Conservation (phyloP, 176 grass and related monocot genomes). For the Avena eriantha region DNA sequence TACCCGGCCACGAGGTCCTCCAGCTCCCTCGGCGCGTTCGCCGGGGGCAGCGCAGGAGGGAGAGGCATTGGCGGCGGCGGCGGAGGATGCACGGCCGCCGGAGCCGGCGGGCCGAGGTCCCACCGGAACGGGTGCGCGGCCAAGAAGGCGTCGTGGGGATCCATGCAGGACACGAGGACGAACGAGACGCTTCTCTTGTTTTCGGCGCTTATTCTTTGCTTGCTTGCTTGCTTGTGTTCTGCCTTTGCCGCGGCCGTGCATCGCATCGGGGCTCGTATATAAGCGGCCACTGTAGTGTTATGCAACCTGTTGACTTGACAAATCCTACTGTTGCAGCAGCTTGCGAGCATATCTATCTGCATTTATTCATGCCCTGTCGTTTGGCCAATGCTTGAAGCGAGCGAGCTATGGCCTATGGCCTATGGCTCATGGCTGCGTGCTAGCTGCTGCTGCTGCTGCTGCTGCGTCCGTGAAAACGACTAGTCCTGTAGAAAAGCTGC, state of each 20-base stretch:
- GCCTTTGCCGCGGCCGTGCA: neutral
- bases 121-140: slow-evolving; percentile 71
- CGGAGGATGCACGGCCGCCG: neutral
- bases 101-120: slow-evolving; percentile 59
- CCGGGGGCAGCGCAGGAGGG: neutral
- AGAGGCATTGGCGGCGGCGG: neutral
- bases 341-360: neutral
- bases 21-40: slow-evolving; percentile 51
- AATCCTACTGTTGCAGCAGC: slow-evolving; percentile 7
- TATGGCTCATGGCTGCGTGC: neutral
- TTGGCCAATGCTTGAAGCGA: slow-evolving; percentile 14
- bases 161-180: slow-evolving; percentile 37
- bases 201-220: neutral
- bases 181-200: neutral
- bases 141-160: slow-evolving; percentile 63
- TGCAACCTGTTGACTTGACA: slow-evolving; percentile 52
- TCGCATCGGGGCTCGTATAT: slow-evolving; percentile 35
- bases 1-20: slow-evolving; percentile 63
- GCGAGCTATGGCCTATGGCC: slow-evolving; percentile 8
- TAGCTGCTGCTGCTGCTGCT: neutral
- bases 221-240: neutral
- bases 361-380: neutral
- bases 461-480: slow-evolving; percentile 50
- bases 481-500: slow-evolving; percentile 61
- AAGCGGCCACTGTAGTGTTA: slow-evolving; percentile 40